Conservation (phyloP, 495 filamentous ascomycete species). For the Aspergillus bertholletiae region DNA sequence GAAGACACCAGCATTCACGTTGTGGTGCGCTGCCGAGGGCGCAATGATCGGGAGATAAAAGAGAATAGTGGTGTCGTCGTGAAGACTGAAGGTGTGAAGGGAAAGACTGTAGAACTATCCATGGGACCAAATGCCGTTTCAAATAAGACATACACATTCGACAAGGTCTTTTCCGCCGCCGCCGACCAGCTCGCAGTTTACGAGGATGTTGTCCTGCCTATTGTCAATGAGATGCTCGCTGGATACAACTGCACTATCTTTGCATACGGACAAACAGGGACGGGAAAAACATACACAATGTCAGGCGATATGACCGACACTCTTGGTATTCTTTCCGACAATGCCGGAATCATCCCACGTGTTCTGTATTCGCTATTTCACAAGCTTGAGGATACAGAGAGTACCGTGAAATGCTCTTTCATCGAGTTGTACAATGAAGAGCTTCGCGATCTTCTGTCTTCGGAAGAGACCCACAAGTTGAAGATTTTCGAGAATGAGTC, state of each 20-base stretch:
- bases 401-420: conserved; percentile 94
- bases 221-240: conserved; percentile 91
- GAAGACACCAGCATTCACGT: conserved; percentile 97
- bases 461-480: conserved; percentile 77
- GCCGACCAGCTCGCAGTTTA: conserved; percentile 91
- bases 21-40: conserved; percentile 88
- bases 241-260: conserved; percentile 99
- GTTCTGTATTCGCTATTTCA: conserved; percentile 81
- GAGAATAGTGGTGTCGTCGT: conserved; percentile 94
- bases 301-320: conserved; percentile 93
- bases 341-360: conserved; percentile 90
- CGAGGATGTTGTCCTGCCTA: conserved; percentile 88
- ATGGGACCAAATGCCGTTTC: conserved; percentile 91
- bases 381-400: conserved; percentile 82
- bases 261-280: conserved; percentile 96
- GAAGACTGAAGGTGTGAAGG: conserved; percentile 79
- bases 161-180: conserved; percentile 93
- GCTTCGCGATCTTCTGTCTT: conserved; percentile 78
- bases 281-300: conserved; percentile 99
- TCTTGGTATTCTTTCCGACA: conserved; percentile 79
- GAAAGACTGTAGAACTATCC: conserved; percentile 76
- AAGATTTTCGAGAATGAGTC: conserved; percentile 94
- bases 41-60: conserved; percentile 84
- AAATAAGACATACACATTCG: conserved; percentile 96
- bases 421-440: conserved; percentile 99